phyloP scores from a whole-genome alignment of 2,329 filamentous ascomycete species.

The Arachnopeziza araneosa region DNA sequence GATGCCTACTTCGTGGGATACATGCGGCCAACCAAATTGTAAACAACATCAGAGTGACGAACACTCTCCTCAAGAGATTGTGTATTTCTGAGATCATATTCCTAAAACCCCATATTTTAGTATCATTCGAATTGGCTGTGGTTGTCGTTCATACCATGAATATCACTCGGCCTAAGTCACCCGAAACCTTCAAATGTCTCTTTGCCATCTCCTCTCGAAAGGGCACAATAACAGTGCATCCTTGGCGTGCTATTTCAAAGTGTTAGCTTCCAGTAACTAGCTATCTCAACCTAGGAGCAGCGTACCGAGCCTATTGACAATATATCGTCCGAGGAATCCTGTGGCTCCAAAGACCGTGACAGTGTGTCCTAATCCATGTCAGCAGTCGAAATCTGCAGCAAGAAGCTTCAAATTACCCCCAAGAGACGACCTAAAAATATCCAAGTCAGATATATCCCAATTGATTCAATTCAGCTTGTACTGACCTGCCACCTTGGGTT shows the following conservation, averaged over 20 bases:
- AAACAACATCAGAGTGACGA: conserved; percentile 93
- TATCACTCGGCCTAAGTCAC: conserved; percentile 82
- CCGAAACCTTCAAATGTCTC: conserved; percentile 92
- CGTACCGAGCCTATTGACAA: conserved; percentile 87
- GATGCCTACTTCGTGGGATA: conserved; percentile 83
- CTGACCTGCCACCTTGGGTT: conserved; percentile 82
- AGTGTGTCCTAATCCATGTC: conserved; percentile 65
- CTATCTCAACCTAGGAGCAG: conserved; percentile 8
- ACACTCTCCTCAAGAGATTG: conserved; percentile 95
- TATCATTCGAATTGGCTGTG: not conserved
- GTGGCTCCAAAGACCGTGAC: conserved; percentile 97
- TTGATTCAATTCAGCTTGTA: conserved; percentile 14
- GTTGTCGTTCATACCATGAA: conserved; percentile 58
- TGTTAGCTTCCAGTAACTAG: conserved; percentile 17
- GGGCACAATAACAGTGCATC: conserved; percentile 89
- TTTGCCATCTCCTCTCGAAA: conserved; percentile 98
- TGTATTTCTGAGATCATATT: conserved; percentile 93
- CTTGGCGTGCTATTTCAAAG: conserved; percentile 66
- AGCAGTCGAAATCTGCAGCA: conserved; percentile 8
- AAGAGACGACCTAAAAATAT: conserved; percentile 62
- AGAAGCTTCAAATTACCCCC: conserved; percentile 57
- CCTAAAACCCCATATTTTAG: conserved; percentile 43
- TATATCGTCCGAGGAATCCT: conserved; percentile 91
- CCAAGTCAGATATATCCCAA: conserved; percentile 27
- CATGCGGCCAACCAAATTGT: conserved; percentile 89